These are phyloP conservation scores for Cicer chorassanicum DNA, from an alignment of 306 rosid genomes.

Conservation along the genomic window DNA sequence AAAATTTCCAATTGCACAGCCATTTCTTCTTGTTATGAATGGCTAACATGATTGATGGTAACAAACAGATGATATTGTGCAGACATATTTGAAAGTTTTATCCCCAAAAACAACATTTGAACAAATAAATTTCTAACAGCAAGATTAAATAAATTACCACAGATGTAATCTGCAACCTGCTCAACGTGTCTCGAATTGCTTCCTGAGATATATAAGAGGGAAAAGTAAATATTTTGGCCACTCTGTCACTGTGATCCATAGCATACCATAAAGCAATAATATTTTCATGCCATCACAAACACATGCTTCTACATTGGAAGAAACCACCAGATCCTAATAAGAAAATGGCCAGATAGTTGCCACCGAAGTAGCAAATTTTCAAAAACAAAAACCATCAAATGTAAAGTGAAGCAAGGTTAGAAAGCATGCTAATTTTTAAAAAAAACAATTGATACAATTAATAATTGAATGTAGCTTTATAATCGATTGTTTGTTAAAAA, in stretches of 20 bases:
- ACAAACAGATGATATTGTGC: conserved; percentile 18
- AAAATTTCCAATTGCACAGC: conserved; percentile 20
- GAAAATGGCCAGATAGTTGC: conserved; percentile 16
- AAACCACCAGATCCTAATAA: conserved; percentile 22
- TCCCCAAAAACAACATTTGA: conserved; percentile 11
- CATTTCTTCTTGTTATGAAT: background rate
- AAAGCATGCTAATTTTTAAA: background rate
- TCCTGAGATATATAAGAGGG: conserved; percentile 55
- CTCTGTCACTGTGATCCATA: conserved; percentile 9
- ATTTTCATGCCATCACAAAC: background rate
- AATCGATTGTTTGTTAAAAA: background rate
- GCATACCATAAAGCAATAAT: conserved; percentile 28
- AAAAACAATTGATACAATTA: background rate
- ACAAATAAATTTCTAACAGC: conserved; percentile 30
- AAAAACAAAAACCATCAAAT: conserved; percentile 25
- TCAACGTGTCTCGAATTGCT: conserved; percentile 61
- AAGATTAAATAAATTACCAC: conserved; percentile 67
- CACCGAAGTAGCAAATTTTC: background rate
- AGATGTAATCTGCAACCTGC: conserved; percentile 63
- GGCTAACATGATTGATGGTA: conserved; percentile 11
- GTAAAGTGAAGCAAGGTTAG: background rate
- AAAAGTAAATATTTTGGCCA: conserved; percentile 31
- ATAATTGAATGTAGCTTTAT: background rate
- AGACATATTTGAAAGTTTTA: background rate
- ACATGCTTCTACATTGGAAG: conserved; percentile 5